Percentiles rank a stretch among this genome's conserved stretches.
Evolutionary conservation across 2,329 filamentous ascomycete genomes (phyloP).

Genomic region (Talaromyces verruculosus): DNA sequence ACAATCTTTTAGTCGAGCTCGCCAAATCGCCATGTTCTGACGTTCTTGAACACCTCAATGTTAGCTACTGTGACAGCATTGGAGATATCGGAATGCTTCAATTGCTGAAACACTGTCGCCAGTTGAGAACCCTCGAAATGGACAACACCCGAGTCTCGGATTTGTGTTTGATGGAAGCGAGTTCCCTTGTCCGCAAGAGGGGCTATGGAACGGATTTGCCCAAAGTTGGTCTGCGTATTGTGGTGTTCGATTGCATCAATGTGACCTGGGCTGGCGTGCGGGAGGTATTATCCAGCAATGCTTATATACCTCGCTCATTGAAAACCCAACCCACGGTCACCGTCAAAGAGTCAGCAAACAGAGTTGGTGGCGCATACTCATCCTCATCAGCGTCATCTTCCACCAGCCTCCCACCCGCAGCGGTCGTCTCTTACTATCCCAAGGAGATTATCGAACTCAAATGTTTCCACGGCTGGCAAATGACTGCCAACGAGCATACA

Average conservation of each 20-base stretch:
- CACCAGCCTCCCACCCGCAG: neutral
- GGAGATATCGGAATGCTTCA: slow-evolving; percentile 82
- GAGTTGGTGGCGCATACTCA: slow-evolving; percentile 21
- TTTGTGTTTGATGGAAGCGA: slow-evolving; percentile 79
- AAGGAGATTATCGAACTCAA: slow-evolving; percentile 81
- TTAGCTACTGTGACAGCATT: slow-evolving; percentile 86
- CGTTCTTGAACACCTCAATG: slow-evolving; percentile 73
- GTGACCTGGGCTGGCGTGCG: slow-evolving; percentile 90
- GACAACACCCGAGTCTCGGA: slow-evolving; percentile 93
- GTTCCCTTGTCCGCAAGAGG: slow-evolving; percentile 71
- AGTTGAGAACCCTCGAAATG: slow-evolving; percentile 72
- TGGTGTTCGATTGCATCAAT: slow-evolving; percentile 87
- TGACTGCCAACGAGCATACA: slow-evolving; percentile 89
- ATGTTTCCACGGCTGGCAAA: slow-evolving; percentile 93
- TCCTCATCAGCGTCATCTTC: slow-evolving; percentile 27
- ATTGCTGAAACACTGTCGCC: slow-evolving; percentile 71
- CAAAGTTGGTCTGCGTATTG: slow-evolving; percentile 67
- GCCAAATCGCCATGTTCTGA: slow-evolving; percentile 73
- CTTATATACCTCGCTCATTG: slow-evolving; percentile 62
- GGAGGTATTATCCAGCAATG: slow-evolving; percentile 82
- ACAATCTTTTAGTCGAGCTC: slow-evolving; percentile 70
- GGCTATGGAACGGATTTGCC: slow-evolving; percentile 54
- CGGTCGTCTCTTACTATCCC: slow-evolving; percentile 53
- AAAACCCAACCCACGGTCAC: slow-evolving; percentile 34
- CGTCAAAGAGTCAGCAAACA: slow-evolving; percentile 33